These are phyloP conservation scores for Fusarium nurragi DNA, from an alignment of 2,329 filamentous ascomycete species.

Conservation along the genomic window DNA sequence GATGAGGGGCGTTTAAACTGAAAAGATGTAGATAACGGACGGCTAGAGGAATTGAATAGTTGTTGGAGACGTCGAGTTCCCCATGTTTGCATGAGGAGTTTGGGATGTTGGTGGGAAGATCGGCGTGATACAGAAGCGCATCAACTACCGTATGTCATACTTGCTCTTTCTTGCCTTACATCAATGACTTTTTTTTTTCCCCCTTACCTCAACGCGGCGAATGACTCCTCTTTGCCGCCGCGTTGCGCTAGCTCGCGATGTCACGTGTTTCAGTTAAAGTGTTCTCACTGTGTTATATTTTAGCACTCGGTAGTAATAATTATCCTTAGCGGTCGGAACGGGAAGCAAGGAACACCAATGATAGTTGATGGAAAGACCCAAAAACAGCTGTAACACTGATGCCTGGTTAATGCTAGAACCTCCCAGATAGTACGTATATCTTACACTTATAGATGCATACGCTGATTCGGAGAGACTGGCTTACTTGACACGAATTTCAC, in stretches of 20 bases:
- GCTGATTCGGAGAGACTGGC: background rate
- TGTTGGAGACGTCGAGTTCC: conserved; percentile 32
- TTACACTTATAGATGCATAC: too few species aligned
- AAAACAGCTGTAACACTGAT: too few species aligned
- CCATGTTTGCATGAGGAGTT: conserved; percentile 47
- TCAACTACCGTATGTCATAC: conserved; percentile 14
- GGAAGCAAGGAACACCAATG: background rate
- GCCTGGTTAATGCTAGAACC: too few species aligned
- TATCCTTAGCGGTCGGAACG: background rate
- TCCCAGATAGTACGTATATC: too few species aligned
- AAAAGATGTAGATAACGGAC: background rate
- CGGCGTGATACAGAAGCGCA: conserved; percentile 1
- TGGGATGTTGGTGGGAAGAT: background rate
- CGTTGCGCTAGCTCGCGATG: conserved; percentile 26
- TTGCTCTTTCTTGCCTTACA: background rate
- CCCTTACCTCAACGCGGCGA: conserved; percentile 14
- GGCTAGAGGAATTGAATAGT: conserved; percentile 29
- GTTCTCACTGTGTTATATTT: background rate
- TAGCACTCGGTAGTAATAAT: background rate
- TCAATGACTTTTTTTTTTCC: conserved; percentile 31
- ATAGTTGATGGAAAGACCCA: too few species aligned
- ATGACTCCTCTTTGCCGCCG: conserved; percentile 30
- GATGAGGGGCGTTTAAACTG: background rate
- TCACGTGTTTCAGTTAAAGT: conserved; percentile 25
- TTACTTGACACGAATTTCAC: background rate